Conservation (phyloP, 1,139 yeast species). For the Blastobotrys serpentis region DNA sequence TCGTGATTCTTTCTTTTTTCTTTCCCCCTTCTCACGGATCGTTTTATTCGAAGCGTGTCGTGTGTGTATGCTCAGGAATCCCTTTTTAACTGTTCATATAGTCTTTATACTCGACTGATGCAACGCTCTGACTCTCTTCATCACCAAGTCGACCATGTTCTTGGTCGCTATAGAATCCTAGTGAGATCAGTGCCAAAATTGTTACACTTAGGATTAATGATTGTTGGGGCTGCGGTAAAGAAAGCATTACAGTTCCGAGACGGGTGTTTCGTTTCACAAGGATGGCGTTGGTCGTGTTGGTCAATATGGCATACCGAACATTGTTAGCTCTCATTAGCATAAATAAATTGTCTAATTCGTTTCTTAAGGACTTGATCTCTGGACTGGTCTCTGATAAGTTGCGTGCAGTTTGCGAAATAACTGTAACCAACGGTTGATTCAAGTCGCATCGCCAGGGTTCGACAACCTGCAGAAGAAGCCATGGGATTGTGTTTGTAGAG, state of each 20-base stretch:
- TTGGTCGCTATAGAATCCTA: not conserved
- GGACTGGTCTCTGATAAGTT: not conserved
- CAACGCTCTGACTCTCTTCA: not conserved
- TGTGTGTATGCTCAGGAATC: too few species aligned
- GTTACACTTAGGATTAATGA: not conserved
- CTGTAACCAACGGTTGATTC: conserved; percentile 6
- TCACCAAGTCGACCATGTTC: conserved; percentile 3
- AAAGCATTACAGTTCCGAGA: not conserved
- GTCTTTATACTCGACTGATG: conserved; percentile 4
- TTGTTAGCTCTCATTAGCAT: conserved; percentile 8
- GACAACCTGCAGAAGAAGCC: conserved; percentile 1
- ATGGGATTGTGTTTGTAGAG: not conserved
- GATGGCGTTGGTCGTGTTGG: conserved; percentile 2
- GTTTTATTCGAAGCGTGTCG: too few species aligned
- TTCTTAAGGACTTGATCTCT: not conserved
- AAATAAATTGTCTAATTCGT: conserved; percentile 2
- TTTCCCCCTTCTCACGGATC: too few species aligned
- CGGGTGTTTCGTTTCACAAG: conserved; percentile 4
- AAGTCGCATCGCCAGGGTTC: not conserved
- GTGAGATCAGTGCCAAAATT: not conserved
- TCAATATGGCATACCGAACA: conserved; percentile 4
- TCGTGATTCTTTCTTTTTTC: too few species aligned
- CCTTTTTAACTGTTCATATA: too few species aligned
- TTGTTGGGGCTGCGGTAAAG: conserved; percentile 2
- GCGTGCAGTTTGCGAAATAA: not conserved